Percentiles rank a stretch among this genome's conserved stretches.
phyloP scores from a whole-genome alignment of 768 basidiomycete species.

The Russula compacta region DNA sequence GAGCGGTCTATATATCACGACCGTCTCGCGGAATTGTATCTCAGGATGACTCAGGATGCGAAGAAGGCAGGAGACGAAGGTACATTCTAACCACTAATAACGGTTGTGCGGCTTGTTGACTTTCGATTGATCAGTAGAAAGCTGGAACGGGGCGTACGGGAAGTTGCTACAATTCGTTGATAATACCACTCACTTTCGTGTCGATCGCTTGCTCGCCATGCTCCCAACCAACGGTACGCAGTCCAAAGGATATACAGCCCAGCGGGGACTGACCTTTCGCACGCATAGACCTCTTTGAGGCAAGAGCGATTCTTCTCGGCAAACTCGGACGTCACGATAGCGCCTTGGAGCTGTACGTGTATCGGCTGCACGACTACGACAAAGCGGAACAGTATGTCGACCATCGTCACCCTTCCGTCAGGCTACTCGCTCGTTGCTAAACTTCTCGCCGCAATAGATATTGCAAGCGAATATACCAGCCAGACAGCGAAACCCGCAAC shows the following conservation, averaged over 20 bases:
- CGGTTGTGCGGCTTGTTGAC: slow-evolving; percentile 3
- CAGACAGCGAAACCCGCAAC: slow-evolving; percentile 42
- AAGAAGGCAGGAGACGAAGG: slow-evolving; percentile 53
- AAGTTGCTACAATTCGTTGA: slow-evolving; percentile 75
- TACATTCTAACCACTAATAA: slow-evolving; percentile 23
- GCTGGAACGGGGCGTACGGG: slow-evolving; percentile 43
- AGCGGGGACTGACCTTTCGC: not conserved
- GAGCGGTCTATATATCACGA: slow-evolving; percentile 68
- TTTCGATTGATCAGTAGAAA: slow-evolving; percentile 29
- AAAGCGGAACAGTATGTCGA: slow-evolving; percentile 81
- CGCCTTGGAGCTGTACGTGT: slow-evolving; percentile 91
- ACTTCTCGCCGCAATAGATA: slow-evolving; percentile 44
- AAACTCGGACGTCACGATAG: slow-evolving; percentile 86
- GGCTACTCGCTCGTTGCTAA: not conserved
- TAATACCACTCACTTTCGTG: slow-evolving; percentile 54
- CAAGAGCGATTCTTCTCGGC: slow-evolving; percentile 85
- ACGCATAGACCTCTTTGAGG: slow-evolving; percentile 71
- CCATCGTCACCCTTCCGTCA: not conserved
- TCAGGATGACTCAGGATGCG: slow-evolving; percentile 52
- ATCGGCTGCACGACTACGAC: slow-evolving; percentile 68
- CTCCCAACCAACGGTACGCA: slow-evolving; percentile 70
- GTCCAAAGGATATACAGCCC: not conserved
- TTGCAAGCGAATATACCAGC: slow-evolving; percentile 73
- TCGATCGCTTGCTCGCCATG: slow-evolving; percentile 74
- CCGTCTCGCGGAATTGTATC: slow-evolving; percentile 79